These are phyloP conservation scores for Extremus antarcticus DNA, from an alignment of 495 filamentous ascomycete species.

Conservation along the genomic window DNA sequence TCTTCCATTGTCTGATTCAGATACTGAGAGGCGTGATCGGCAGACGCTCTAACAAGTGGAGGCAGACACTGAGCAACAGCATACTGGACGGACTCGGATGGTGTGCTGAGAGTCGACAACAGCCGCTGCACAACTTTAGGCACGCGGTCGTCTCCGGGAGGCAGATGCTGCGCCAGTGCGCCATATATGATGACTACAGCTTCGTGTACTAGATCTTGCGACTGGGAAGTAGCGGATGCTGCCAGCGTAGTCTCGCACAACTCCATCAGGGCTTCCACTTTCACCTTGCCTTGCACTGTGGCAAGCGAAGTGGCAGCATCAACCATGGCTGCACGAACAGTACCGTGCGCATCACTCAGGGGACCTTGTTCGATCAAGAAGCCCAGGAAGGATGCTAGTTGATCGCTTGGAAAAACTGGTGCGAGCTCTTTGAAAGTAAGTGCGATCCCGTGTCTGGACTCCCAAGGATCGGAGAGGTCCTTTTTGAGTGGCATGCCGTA, in stretches of 20 bases:
- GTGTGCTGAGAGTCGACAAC: constrained; percentile 76
- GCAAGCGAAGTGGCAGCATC: constrained; percentile 79
- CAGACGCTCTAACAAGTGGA: constrained; percentile 69
- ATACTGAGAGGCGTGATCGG: constrained; percentile 65
- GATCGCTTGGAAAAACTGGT: constrained; percentile 49
- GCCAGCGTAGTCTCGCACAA: constrained; percentile 78
- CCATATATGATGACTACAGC: constrained; percentile 96
- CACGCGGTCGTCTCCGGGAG: constrained; percentile 68
- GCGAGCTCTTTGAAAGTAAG: constrained; percentile 76
- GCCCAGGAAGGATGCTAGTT: constrained; percentile 64
- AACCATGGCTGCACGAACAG: constrained; percentile 82
- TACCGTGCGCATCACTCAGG: constrained; percentile 63
- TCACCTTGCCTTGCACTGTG: constrained; percentile 59
- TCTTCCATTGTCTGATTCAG: constrained; percentile 69
- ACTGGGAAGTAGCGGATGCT: constrained; percentile 63
- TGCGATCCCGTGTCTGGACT: constrained; percentile 75
- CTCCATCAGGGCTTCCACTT: constrained; percentile 84
- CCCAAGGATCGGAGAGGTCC: constrained; percentile 79
- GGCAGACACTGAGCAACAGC: constrained; percentile 90
- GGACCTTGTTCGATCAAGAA: constrained; percentile 81
- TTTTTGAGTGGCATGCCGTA: constrained; percentile 87
- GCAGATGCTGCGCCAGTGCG: constrained; percentile 77
- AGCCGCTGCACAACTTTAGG: constrained; percentile 75
- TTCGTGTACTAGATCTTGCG: constrained; percentile 81
- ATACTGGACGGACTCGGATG: constrained; percentile 94